Conservation (phyloP, 495 filamentous ascomycete species). For the Neurospora sp. region DNA sequence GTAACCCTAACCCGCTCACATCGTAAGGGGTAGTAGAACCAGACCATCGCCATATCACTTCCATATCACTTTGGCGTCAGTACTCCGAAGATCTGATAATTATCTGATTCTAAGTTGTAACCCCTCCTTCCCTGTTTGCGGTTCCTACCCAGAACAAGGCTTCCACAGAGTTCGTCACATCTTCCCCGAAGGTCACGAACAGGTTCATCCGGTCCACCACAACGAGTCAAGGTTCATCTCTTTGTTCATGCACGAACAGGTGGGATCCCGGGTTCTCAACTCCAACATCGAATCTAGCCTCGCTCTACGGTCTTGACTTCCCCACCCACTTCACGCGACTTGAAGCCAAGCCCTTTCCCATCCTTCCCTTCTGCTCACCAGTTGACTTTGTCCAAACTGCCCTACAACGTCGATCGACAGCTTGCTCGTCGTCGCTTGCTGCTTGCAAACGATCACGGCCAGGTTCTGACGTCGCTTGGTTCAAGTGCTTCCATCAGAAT, state of each 20-base stretch:
- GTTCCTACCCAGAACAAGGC: not conserved
- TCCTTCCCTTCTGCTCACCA: not conserved
- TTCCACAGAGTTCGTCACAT: not conserved
- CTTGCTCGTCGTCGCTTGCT: not conserved
- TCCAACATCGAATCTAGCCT: not conserved
- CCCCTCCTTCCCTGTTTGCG: not conserved
- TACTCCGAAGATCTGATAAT: not conserved
- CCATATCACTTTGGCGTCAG: not conserved
- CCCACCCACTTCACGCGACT: not conserved
- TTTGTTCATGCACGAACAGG: not conserved
- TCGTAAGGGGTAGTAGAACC: not conserved
- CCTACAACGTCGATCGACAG: not conserved
- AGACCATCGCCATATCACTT: not conserved
- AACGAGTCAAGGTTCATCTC: not conserved
- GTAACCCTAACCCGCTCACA: not conserved
- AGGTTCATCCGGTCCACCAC: not conserved
- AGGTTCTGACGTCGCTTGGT: not conserved
- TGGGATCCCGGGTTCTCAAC: not conserved
- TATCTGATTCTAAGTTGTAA: not conserved
- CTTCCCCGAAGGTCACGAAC: not conserved
- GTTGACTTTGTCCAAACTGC: not conserved
- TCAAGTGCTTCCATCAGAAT: not conserved
- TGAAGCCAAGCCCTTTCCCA: not conserved
- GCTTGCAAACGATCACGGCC: not conserved
- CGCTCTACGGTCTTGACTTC: not conserved